A percentile compares a stretch with the other conserved stretches of the same genome.
Conservation (phyloP, 768 basidiomycete genomes). For the Boletellus sp. region DNA sequence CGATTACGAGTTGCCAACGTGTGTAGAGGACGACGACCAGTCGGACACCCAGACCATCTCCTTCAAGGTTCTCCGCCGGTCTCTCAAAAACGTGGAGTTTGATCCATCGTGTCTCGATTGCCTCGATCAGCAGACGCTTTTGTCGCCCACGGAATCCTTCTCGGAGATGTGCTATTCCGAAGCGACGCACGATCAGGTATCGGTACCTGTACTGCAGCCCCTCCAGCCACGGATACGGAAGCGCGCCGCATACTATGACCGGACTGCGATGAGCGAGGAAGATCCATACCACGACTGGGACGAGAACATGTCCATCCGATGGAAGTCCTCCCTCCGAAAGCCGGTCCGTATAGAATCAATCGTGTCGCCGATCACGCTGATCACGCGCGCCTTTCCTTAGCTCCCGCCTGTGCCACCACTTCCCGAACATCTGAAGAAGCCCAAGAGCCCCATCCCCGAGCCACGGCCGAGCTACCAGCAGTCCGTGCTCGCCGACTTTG, state of each 20-base stretch:
- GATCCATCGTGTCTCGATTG: constrained; percentile 39
- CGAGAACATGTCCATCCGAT: constrained; percentile 32
- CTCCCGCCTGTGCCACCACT: constrained; percentile 26
- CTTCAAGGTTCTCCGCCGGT: constrained; percentile 33
- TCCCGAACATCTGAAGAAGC: constrained; percentile 23
- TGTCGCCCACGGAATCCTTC: constrained; percentile 39
- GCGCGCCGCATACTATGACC: constrained; percentile 25
- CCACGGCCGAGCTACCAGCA: constrained; percentile 29
- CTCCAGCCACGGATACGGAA: constrained; percentile 33
- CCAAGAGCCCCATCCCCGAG: constrained; percentile 3
- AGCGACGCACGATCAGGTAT: constrained; percentile 34
- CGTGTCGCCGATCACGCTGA: constrained; percentile 1
- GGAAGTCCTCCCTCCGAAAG: constrained; percentile 7
- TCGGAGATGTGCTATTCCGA: constrained; percentile 41
- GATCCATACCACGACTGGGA: constrained; percentile 36
- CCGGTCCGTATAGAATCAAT: constrained; percentile 18
- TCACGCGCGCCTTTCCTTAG: constrained; percentile 8
- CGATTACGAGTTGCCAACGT: constrained; percentile 30
- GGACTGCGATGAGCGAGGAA: constrained; percentile 33
- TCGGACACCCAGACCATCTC: constrained; percentile 26
- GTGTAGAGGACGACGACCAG: constrained; percentile 26
- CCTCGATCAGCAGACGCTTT: constrained; percentile 41
- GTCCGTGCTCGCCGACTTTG: constrained; percentile 30
- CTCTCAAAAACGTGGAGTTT: constrained; percentile 36
- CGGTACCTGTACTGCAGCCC: constrained; percentile 30